Percentiles rank a stretch among this genome's conserved stretches.
Evolutionary conservation across 495 filamentous ascomycete genomes (phyloP).

Genomic region (Aspergillus affinis): DNA sequence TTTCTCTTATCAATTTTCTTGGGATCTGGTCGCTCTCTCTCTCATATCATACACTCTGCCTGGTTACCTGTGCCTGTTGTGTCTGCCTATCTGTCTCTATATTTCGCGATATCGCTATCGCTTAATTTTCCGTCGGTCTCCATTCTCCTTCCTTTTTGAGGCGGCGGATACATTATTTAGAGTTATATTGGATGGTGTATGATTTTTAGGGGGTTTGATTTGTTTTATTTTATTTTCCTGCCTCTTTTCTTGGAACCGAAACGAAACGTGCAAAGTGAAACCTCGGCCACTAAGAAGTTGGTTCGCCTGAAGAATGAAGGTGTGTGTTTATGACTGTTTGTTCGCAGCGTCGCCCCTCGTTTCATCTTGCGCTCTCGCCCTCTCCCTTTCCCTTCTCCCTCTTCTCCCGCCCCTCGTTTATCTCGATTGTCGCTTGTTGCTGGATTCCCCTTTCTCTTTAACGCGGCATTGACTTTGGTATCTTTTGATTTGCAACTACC

Average conservation of each 20-base stretch:
- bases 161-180: neutral
- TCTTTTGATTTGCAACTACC: neutral
- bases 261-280: slow-evolving; percentile 4
- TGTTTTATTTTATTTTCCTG: neutral
- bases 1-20: neutral
- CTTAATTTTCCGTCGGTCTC: neutral
- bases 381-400: neutral
- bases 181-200: neutral
- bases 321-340: slow-evolving; percentile 6
- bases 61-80: neutral
- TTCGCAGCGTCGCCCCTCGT: slow-evolving; percentile 9
- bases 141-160: neutral
- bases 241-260: neutral
- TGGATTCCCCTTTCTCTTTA: slow-evolving; percentile 12
- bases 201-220: neutral
- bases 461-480: neutral
- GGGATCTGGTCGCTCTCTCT: slow-evolving; percentile 11
- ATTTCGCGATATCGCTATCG: neutral
- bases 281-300: slow-evolving; percentile 3
- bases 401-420: slow-evolving; percentile 18
- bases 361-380: slow-evolving; percentile 3
- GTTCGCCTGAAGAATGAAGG: slow-evolving; percentile 25
- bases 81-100: neutral
- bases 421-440: slow-evolving; percentile 22
- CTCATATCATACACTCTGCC: slow-evolving; percentile 14